Base-by-base conservation (phyloP, 306 rosid species). In the Quercus gilva region DNA sequence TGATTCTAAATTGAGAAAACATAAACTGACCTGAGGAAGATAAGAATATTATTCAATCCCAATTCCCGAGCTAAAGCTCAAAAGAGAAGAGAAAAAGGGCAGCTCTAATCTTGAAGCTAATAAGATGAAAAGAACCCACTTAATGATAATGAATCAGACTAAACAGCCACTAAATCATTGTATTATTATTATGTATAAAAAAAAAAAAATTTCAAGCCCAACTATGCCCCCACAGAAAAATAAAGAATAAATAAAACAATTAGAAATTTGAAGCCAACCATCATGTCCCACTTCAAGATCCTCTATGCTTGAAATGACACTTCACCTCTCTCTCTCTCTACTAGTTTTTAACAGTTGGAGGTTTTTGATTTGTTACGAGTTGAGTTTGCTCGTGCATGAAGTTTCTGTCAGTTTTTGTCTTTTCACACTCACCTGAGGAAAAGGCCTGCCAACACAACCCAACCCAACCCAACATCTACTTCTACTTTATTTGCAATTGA, bases 281-380 rank as follows among this genome's bases (percentile, higher is more conserved):
- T 60, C 45, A 41, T 2, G 51, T 78, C 49, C 75, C 78, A 55
- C 60, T 56, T 41, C 45, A 41, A 64, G 79, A 75, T 71, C 71
- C 76, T 25, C 76, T 25, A 18, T 79, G 78, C 80, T 86, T 57
- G 21, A 77, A 68, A 76, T 73, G 83, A 85, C 85, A 82, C 87
- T 76, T 57, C 79, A 79, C 61, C 88, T 9, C 83, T 79, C 59
- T 74, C 33, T 35, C 51, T n/a, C 75, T 73, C 51, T 49, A 71
- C 3, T 5, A n/a, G 8, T 0, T 28, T 33, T 68, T 18, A 5
- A 31, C 73, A 4, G 55, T 14, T 12, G 75, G 31, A 13, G 55
- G 11, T 41, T 57, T 43, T 18, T 43, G 59, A 53, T 45, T 74
- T 67, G 56, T 20, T 67, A 18, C 28, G 8, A 18, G 31, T 69